phyloP scores from a whole-genome alignment of 2,329 filamentous ascomycete species.

The Colletotrichum destructivum region DNA sequence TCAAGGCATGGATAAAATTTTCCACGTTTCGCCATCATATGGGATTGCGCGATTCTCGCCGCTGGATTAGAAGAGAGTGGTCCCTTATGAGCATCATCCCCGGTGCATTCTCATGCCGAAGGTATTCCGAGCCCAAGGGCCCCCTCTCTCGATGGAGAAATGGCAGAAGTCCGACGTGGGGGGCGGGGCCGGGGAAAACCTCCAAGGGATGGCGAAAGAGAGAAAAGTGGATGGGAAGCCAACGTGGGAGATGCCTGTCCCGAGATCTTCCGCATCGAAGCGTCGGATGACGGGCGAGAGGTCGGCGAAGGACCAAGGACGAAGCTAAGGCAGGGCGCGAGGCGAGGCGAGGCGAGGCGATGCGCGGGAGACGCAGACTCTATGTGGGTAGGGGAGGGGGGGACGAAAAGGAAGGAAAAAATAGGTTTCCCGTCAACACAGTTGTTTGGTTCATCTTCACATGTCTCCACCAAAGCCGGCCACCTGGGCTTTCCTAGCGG shows the following conservation, averaged over 20 bases:
- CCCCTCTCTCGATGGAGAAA: background rate
- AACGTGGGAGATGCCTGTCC: slow-evolving; percentile 29
- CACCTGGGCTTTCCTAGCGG: slow-evolving; percentile 10
- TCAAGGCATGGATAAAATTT: slow-evolving; percentile 3
- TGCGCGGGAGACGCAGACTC: background rate
- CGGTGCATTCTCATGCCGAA: slow-evolving; percentile 35
- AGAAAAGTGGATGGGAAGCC: slow-evolving; percentile 6
- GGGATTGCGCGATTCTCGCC: slow-evolving; percentile 32
- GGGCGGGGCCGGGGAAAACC: slow-evolving; percentile 4
- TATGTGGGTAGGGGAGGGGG: slow-evolving; percentile 12
- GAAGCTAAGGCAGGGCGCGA: slow-evolving; percentile 10
- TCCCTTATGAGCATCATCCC: slow-evolving; percentile 27
- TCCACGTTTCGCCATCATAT: background rate
- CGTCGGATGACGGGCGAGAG: slow-evolving; percentile 8
- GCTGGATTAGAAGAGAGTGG: slow-evolving; percentile 38
- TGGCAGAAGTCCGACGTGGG: background rate
- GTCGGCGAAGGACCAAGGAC: slow-evolving; percentile 14
- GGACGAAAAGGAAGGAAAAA: slow-evolving; percentile 21
- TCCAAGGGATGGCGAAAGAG: background rate
- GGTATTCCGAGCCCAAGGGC: slow-evolving; percentile 31
- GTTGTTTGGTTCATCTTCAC: slow-evolving; percentile 33
- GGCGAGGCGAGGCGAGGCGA: slow-evolving; percentile 13
- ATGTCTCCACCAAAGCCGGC: slow-evolving; percentile 33
- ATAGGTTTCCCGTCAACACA: slow-evolving; percentile 28
- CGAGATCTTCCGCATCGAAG: slow-evolving; percentile 34